These are phyloP conservation scores for Stevia rebaudiana DNA, from an alignment of 140 eudicot genomes.

Conservation along the genomic window DNA sequence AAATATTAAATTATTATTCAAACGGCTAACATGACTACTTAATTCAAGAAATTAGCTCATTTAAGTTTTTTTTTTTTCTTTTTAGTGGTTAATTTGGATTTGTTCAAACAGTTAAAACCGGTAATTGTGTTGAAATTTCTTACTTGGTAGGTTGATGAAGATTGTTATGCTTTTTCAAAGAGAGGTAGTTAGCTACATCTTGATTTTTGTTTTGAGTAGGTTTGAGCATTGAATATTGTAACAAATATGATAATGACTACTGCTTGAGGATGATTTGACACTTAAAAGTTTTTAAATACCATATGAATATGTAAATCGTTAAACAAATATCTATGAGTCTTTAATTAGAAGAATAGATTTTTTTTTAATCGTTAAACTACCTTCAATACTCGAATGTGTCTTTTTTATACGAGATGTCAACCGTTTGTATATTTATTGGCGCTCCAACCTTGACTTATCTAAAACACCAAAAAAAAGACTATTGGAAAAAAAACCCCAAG, in stretches of 20 bases:
- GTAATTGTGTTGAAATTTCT: background rate
- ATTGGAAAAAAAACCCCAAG: too few species aligned
- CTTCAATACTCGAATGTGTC: too few species aligned
- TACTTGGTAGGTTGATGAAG: constrained; percentile 14
- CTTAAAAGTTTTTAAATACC: background rate
- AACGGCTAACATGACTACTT: background rate
- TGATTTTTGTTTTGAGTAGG: constrained; percentile 24
- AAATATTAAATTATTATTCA: background rate
- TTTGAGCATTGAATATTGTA: constrained; percentile 26
- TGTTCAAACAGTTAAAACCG: background rate
- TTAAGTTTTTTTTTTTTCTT: background rate
- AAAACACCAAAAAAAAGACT: too few species aligned
- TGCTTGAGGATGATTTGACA: background rate
- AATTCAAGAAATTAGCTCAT: background rate
- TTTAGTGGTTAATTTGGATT: too few species aligned
- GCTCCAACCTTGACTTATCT: too few species aligned
- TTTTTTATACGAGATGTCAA: too few species aligned
- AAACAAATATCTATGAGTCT: background rate
- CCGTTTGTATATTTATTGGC: too few species aligned
- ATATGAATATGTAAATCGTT: background rate
- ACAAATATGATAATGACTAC: constrained; percentile 21
- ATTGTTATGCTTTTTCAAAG: constrained; percentile 20
- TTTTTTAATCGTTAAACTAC: too few species aligned
- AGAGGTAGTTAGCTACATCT: constrained; percentile 23
- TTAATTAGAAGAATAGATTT: background rate